Percentiles rank a stretch among this genome's conserved stretches.
Conservation (phyloP, 1,139 yeast genomes). For the Suhomyces anneliseae region DNA sequence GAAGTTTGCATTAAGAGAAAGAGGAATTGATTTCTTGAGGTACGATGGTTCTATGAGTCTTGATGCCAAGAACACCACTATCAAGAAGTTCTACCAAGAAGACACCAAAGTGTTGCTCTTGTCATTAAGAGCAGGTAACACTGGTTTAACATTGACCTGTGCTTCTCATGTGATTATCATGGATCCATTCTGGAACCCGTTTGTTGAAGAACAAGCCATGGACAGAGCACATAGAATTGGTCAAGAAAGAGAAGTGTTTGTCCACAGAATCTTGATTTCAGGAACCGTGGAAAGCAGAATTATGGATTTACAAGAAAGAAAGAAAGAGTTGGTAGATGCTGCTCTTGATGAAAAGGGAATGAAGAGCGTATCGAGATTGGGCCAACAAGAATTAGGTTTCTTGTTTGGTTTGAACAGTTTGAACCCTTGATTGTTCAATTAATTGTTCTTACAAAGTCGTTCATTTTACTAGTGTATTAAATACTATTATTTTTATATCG, state of each 20-base stretch:
- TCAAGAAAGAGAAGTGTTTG: conserved; percentile 71
- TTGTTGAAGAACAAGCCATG: conserved; percentile 93
- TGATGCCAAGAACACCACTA: conserved; percentile 59
- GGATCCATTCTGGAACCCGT: conserved; percentile 98
- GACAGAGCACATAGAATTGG: conserved; percentile 95
- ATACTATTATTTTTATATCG: too few relatives aligned
- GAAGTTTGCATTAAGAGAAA: conserved; percentile 51
- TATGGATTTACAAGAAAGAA: conserved; percentile 68
- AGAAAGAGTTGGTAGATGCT: conserved; percentile 71
- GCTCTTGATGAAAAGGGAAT: conserved; percentile 78
- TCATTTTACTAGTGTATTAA: too few relatives aligned
- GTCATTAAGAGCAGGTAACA: conserved; percentile 88
- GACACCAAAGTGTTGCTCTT: conserved; percentile 58
- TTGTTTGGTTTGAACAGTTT: conserved; percentile 66
- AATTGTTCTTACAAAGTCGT: too few relatives aligned
- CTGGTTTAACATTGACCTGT: conserved; percentile 87
- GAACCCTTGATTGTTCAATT: conserved; percentile 1
- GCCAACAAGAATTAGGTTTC: conserved; percentile 70
- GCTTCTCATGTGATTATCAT: conserved; percentile 87
- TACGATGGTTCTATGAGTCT: conserved; percentile 85
- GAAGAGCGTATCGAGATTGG: conserved; percentile 62
- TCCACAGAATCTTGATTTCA: conserved; percentile 65
- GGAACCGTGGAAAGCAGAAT: conserved; percentile 86
- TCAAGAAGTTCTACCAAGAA: conserved; percentile 63
- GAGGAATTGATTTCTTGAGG: conserved; percentile 52